phyloP scores from a whole-genome alignment of 2,329 filamentous ascomycete genomes.

The Scolecobasidium constrictum region DNA sequence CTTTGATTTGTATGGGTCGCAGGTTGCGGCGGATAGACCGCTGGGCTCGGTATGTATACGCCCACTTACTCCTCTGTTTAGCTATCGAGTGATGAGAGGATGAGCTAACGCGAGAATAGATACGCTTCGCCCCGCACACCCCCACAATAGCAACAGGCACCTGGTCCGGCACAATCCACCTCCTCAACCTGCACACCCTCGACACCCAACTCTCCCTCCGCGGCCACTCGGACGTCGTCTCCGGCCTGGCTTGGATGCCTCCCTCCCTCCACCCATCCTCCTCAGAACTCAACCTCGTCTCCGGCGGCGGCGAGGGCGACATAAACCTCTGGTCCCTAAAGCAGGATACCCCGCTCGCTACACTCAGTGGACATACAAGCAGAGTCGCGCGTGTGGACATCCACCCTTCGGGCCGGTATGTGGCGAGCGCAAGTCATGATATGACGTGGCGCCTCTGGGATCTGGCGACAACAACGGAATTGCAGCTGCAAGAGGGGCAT shows the following conservation, averaged over 20 bases:
- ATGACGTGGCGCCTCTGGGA: slow-evolving; percentile 98
- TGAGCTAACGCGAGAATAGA: too few species aligned
- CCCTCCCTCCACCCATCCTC: slow-evolving; percentile 62
- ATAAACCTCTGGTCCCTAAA: slow-evolving; percentile 85
- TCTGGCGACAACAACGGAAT: slow-evolving; percentile 70
- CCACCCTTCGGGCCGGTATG: slow-evolving; percentile 79
- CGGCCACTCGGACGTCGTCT: slow-evolving; percentile 81
- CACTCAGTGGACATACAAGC: slow-evolving; percentile 70
- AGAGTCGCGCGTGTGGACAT: slow-evolving; percentile 90
- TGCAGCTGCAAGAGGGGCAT: slow-evolving; percentile 87
- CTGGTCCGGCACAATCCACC: slow-evolving; percentile 81
- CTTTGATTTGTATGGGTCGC: slow-evolving; percentile 87
- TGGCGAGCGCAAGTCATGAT: slow-evolving; percentile 90
- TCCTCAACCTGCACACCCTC: slow-evolving; percentile 74
- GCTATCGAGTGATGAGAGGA: too few species aligned
- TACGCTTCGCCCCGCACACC: slow-evolving; percentile 78
- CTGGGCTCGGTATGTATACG: slow-evolving; percentile 60
- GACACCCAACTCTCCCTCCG: slow-evolving; percentile 65
- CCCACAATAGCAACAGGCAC: slow-evolving; percentile 80
- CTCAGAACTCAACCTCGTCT: slow-evolving; percentile 74
- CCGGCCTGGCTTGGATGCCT: slow-evolving; percentile 84
- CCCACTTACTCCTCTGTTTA: background rate
- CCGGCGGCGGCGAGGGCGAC: slow-evolving; percentile 78
- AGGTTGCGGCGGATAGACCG: slow-evolving; percentile 82
- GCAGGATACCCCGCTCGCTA: slow-evolving; percentile 74